phyloP scores from a whole-genome alignment of 768 basidiomycete species.

The Podaxis carcinomalis region DNA sequence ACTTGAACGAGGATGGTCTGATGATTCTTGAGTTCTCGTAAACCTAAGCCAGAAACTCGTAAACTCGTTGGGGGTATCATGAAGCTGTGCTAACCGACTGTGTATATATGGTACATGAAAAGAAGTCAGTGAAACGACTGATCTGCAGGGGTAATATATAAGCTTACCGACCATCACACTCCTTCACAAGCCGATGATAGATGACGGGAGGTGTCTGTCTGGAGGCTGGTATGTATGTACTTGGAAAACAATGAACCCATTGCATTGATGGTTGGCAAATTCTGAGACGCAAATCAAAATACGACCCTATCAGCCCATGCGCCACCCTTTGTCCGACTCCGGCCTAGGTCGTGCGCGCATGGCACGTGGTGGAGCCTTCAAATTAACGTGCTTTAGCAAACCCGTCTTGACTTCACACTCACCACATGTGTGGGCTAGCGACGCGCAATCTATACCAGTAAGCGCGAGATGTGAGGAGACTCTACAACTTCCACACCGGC shows the following conservation, averaged over 20 bases:
- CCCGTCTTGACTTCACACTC: too few species aligned
- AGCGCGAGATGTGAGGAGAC: too few species aligned
- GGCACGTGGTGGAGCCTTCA: background rate
- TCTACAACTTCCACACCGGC: too few species aligned
- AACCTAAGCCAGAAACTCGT: background rate
- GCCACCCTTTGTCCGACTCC: background rate
- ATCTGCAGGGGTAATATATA: background rate
- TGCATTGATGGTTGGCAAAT: background rate
- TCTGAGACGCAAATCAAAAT: background rate
- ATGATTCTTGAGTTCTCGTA: background rate
- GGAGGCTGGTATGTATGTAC: too few species aligned
- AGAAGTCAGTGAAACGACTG: background rate
- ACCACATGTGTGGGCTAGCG: too few species aligned
- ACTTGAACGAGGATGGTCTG: conserved; percentile 11
- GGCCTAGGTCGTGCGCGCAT: background rate
- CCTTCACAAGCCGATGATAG: background rate
- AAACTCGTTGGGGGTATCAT: background rate
- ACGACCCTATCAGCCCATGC: background rate
- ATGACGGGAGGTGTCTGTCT: background rate
- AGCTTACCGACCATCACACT: background rate
- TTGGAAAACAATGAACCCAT: background rate
- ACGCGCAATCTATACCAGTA: too few species aligned
- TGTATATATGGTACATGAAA: background rate
- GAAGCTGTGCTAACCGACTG: background rate
- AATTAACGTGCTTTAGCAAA: background rate